A percentile compares a stretch with the other conserved stretches of the same genome.
Evolutionary conservation across 2,329 filamentous ascomycete species (phyloP).

Genomic region (Thyridium curvatum): DNA sequence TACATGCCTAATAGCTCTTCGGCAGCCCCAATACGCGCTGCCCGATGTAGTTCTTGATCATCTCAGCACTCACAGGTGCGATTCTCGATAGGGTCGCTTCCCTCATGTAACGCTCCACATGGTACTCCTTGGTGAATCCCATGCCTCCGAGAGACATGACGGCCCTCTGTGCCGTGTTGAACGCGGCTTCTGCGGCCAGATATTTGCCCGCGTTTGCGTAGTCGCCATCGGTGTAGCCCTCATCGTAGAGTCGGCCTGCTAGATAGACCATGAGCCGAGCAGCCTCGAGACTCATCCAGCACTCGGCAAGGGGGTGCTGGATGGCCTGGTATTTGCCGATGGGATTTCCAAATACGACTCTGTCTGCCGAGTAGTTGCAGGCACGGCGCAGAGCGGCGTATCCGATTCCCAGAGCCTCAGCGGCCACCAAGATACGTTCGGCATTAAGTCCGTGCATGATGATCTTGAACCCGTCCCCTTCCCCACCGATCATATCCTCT

Average conservation of each 20-base stretch:
- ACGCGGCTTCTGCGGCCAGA: slow-evolving; percentile 55
- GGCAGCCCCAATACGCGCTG: slow-evolving; percentile 59
- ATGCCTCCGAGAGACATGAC: slow-evolving; percentile 52
- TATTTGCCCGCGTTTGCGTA: slow-evolving; percentile 64
- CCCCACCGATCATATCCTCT: slow-evolving; percentile 57
- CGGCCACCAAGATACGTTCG: slow-evolving; percentile 64
- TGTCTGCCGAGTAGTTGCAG: slow-evolving; percentile 55
- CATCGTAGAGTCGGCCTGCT: slow-evolving; percentile 53
- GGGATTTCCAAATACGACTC: slow-evolving; percentile 53
- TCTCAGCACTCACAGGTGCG: slow-evolving; percentile 58
- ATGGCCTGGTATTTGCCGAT: slow-evolving; percentile 61
- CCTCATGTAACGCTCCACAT: slow-evolving; percentile 54
- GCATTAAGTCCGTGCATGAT: slow-evolving; percentile 73
- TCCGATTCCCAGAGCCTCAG: slow-evolving; percentile 71
- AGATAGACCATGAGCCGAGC: slow-evolving; percentile 57
- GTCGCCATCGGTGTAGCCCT: slow-evolving; percentile 49
- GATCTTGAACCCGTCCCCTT: slow-evolving; percentile 70
- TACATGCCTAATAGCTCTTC: slow-evolving; percentile 63
- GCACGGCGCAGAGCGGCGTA: slow-evolving; percentile 61
- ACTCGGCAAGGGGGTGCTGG: slow-evolving; percentile 54
- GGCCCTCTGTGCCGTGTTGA: slow-evolving; percentile 50
- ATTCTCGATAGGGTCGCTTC: slow-evolving; percentile 56
- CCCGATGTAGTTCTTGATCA: slow-evolving; percentile 65
- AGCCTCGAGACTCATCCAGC: slow-evolving; percentile 56
- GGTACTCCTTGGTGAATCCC: slow-evolving; percentile 56